Base-by-base conservation (phyloP, 1,284 basidiomycete genomes). In the Caloboletus inedulis region DNA sequence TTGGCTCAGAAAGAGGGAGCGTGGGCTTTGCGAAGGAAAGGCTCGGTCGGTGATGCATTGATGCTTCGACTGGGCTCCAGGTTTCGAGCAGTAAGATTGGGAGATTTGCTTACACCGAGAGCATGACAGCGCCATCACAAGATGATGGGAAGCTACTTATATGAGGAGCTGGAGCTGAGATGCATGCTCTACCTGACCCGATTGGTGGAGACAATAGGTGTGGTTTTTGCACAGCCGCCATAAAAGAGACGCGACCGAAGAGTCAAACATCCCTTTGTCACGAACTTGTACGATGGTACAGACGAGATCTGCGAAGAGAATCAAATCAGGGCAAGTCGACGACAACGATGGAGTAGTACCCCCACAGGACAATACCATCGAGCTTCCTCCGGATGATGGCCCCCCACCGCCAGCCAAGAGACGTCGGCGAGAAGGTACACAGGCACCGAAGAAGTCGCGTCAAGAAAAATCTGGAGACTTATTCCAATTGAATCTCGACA, bases 401-500 rank as follows among this genome's bases (percentile, higher is more conserved):
- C 7, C 18, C 34, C 13, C 19, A 18, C 51, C 29, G 2, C 34
- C 25, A 18, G 18, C 10, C 27, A 56, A 42, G 43, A 49, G 33
- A 39, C 18, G 23, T 30, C 50, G 35, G 19, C 29, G 9, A 16
- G 44, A 14, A 25, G 13, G 8, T 8, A 13, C 9, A 19, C n/a
- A 6, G 3, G 27, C 7, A 7, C 14, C 6, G 4, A 50, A 37
- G 16, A 50, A 13, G 21, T 19, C 29, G 9, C 33, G 14, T 45
- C 57, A 36, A 8, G 36, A 4, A 33, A 23, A 37, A n/a, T 16
- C 34, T 7, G 39, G n/a, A n/a, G 29, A 16, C 6, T 2, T 41
- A 10, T 30, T n/a, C 18, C 27, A 23, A 18, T 35, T 57, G 43
- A 53, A 57, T 29, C 7, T 43, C 13, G 55, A 59, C 7, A 42